Conservation (phyloP, 2,329 filamentous ascomycete genomes). For the Corynespora cassiicola region DNA sequence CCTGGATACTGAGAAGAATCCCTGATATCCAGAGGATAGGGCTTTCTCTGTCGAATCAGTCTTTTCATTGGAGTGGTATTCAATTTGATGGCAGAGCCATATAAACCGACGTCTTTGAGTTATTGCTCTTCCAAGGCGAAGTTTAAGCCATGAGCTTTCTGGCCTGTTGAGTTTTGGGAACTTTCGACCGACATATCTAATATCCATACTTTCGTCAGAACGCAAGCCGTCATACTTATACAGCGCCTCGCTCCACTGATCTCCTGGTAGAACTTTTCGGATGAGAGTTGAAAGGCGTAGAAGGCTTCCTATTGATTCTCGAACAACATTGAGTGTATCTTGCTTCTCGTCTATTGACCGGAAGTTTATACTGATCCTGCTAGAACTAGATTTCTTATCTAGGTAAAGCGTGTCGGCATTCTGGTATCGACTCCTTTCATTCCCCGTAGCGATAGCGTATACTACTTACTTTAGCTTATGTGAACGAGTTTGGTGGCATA, state of each 20-base stretch:
- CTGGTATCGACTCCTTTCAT: too few species aligned
- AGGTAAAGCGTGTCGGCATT: too few species aligned
- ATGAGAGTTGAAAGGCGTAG: conserved; percentile 23
- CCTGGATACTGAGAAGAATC: too few species aligned
- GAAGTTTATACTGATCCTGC: neutral
- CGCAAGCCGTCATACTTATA: conserved; percentile 12
- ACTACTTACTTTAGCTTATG: conserved; percentile 7
- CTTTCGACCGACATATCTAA: conserved; percentile 24
- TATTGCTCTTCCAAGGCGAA: conserved; percentile 24
- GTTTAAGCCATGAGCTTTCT: conserved; percentile 15
- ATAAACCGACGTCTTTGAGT: conserved; percentile 24
- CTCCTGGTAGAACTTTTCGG: conserved; percentile 18
- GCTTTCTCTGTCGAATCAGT: neutral
- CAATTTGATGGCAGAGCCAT: too few species aligned
- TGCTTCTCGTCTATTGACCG: too few species aligned
- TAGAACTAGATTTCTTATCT: conserved; percentile 5
- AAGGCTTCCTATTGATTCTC: conserved; percentile 6
- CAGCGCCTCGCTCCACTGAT: conserved; percentile 23
- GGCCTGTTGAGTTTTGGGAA: conserved; percentile 18
- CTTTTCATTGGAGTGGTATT: too few species aligned
- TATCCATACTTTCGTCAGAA: conserved; percentile 22
- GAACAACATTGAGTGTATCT: too few species aligned
- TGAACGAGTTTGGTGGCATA: neutral
- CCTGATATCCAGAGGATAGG: conserved; percentile 1
- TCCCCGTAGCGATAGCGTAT: conserved; percentile 13